These are phyloP conservation scores for Seiridium cupressi DNA, from an alignment of 2,329 filamentous ascomycete genomes.

Conservation along the genomic window DNA sequence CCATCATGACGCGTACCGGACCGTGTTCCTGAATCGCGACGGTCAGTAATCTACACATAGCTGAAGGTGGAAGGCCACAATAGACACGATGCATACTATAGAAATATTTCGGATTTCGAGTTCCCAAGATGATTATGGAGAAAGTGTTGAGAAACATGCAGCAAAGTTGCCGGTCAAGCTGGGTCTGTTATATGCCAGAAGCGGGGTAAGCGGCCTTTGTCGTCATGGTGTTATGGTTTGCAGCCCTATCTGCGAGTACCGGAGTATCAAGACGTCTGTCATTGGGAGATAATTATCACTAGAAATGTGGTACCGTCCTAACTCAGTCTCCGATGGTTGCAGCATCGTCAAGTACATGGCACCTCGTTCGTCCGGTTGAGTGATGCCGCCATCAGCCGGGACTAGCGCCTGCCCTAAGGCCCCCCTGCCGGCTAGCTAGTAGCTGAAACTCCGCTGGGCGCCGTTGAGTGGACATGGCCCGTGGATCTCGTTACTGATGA, in stretches of 20 bases:
- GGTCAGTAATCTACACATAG: background rate
- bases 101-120: background rate
- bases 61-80: background rate
- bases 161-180: background rate
- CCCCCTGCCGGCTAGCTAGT: background rate
- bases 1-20: constrained; percentile 10
- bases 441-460: background rate
- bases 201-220: constrained; percentile 5
- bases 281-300: too few species aligned
- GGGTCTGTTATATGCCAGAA: background rate
- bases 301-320: background rate
- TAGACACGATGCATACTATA: constrained; percentile 3
- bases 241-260: background rate
- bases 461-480: background rate
- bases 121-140: background rate
- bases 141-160: background rate
- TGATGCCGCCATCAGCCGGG: background rate
- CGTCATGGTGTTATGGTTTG: background rate
- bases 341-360: background rate
- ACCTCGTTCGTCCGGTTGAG: background rate
- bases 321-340: background rate
- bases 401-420: background rate
- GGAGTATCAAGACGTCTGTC: background rate
- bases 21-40: background rate
- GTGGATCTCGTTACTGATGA: background rate